Evolutionary conservation across 2,329 filamentous ascomycete species (phyloP), one percentile per base, ranked within the genome.

Genomic region (Colletotrichum sp.): DNA sequence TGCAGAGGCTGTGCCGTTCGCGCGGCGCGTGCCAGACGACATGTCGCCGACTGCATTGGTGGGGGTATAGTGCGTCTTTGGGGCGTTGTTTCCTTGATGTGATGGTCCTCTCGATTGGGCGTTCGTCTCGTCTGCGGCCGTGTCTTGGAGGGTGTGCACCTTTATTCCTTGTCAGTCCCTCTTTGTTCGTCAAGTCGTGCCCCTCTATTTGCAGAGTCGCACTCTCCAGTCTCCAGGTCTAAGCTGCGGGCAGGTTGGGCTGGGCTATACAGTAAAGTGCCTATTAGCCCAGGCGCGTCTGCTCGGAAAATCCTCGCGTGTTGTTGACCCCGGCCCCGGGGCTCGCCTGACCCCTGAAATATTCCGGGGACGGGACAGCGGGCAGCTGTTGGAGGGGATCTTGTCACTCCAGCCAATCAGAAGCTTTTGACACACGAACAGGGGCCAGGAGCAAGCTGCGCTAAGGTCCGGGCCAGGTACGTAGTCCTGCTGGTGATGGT

Each of bases 21-120:
- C 82, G 82, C 88, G 88, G 81, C 85, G 80, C 78, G 83, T 81
- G 78, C 83, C 84, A 75, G 85, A 86, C 77, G 86, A 86, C 86
- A 88, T 87, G 78, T 82, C 79, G 77, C 80, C 77, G 80, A 78
- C 82, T 85, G 84, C 84, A 85, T 85, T 79, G 82, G 83, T 77
- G 64, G 48, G 48, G 60, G 36, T 48, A 26, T 13, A 18, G 52
- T 18, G 8, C 57, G 70, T n/a, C 34, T 60, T n/a, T 16, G 38
- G 21, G 26, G 18, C 24, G 63, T 63, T 60, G 36, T 36, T 52
- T 52, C 28, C 13, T n/a, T 24, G n/a, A 8, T 64, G 7, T 13
- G 18, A 7, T 10, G 15, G n/a, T 52, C 43, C 16, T 36, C 16
- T 48, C n/a, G 38, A 43, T 30, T n/a, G 69, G 43, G 38, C n/a